Conservation (phyloP, 768 basidiomycete species). For the Boletellus sp. region DNA sequence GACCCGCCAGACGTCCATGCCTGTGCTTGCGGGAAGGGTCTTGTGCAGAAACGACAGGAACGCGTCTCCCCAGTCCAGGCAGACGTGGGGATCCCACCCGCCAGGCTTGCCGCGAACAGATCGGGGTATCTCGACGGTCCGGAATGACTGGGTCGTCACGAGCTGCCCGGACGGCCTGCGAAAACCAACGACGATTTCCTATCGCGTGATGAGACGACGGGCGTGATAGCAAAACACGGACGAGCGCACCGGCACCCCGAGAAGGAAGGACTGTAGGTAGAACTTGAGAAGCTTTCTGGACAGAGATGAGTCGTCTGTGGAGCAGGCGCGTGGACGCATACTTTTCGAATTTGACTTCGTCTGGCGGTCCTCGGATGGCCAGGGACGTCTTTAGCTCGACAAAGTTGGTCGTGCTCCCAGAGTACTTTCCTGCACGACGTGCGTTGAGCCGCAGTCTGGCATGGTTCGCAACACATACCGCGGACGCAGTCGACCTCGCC, state of each 20-base stretch:
- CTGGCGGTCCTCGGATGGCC: constrained; percentile 56
- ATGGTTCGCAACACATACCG: constrained; percentile 40
- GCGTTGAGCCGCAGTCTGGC: not conserved
- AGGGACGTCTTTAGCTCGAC: constrained; percentile 89
- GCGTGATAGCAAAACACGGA: not conserved
- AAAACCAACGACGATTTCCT: constrained; percentile 88
- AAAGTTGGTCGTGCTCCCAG: constrained; percentile 60
- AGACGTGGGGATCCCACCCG: constrained; percentile 74
- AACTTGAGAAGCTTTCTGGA: constrained; percentile 85
- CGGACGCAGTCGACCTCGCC: constrained; percentile 90
- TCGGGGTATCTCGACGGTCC: constrained; percentile 77
- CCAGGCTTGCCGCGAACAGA: constrained; percentile 68
- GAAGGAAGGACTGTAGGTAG: constrained; percentile 87
- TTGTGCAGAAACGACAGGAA: constrained; percentile 56
- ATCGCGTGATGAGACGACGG: constrained; percentile 7
- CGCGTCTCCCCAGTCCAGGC: constrained; percentile 68
- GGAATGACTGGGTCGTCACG: constrained; percentile 63
- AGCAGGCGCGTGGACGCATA: constrained; percentile 30
- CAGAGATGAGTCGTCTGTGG: constrained; percentile 1
- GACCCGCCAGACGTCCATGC: constrained; percentile 63
- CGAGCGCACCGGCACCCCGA: constrained; percentile 77
- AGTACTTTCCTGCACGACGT: constrained; percentile 47
- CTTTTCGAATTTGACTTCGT: constrained; percentile 79
- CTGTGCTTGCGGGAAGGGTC: constrained; percentile 24
- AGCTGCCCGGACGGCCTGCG: constrained; percentile 73